Percentiles rank a stretch among this genome's conserved stretches.
Conservation (phyloP, 495 filamentous ascomycete species). For the Tuber melanosporum region DNA sequence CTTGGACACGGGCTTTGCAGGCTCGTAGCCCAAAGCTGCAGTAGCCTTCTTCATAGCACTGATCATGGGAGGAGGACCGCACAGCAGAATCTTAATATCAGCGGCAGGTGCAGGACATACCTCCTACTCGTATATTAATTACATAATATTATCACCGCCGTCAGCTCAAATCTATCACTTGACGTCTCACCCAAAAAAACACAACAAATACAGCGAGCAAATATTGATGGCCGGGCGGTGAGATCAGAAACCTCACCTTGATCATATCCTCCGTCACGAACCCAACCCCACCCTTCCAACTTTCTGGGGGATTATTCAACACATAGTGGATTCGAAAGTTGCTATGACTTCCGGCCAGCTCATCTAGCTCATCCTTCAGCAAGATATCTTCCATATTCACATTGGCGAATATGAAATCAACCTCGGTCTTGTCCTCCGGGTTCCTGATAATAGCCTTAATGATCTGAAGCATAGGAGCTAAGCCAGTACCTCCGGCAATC, state of each 20-base stretch:
- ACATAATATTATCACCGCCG: neutral
- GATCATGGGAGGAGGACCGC: slow-evolving; percentile 92
- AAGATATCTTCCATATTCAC: slow-evolving; percentile 87
- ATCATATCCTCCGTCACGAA: slow-evolving; percentile 95
- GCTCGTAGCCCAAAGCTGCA: slow-evolving; percentile 77
- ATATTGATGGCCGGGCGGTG: slow-evolving; percentile 6
- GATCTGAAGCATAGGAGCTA: slow-evolving; percentile 95
- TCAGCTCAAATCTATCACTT: neutral
- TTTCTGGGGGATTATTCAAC: slow-evolving; percentile 86
- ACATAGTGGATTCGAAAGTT: slow-evolving; percentile 84
- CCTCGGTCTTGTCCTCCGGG: slow-evolving; percentile 72
- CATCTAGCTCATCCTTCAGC: slow-evolving; percentile 79
- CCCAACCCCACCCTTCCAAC: slow-evolving; percentile 81
- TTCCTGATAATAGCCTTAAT: slow-evolving; percentile 78
- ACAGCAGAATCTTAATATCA: slow-evolving; percentile 89
- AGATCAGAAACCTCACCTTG: slow-evolving; percentile 51
- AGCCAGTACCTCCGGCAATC: slow-evolving; percentile 93
- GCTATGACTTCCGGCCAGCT: slow-evolving; percentile 65
- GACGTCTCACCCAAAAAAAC: neutral
- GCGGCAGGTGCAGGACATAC: slow-evolving; percentile 70
- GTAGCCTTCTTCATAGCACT: slow-evolving; percentile 96
- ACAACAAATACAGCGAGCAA: neutral
- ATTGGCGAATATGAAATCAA: slow-evolving; percentile 93
- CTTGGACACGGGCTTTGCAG: slow-evolving; percentile 90
- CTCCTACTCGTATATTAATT: slow-evolving; percentile 48